Base-by-base conservation (phyloP, 495 filamentous ascomycete genomes). In the Xylaria venustula region DNA sequence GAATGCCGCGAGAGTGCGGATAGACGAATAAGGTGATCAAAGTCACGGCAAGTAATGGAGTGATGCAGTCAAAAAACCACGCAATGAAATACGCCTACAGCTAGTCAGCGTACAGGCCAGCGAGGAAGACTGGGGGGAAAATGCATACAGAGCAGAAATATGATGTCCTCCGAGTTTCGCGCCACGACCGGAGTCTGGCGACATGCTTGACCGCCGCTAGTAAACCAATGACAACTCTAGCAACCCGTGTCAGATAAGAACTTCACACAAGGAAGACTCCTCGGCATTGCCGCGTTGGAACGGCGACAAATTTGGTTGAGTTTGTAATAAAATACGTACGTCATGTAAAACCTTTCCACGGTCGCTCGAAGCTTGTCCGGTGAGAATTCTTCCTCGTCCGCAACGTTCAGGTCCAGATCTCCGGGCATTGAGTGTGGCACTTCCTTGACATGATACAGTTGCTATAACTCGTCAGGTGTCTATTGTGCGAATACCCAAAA, bases 361-460 rank as follows among this genome's bases (percentile, higher is more conserved):
- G 86, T 91, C 19, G 85, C 85, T 17, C 92, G 81, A 62, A 96
- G 73, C 68, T 95, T 95, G 71, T 95, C 92, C 0, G 92, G 92
- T 0, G 88, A 90, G 71, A 93, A 94, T 61, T 91, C 86, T 40
- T 95, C 91, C 59, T 92, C 86, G 36, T 92, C 88, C 0, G 89
- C 87, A 46, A 90, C 87, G 56, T 90, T 88, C 12, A 94, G 79
- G 73, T 96, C 92, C n/a, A 96, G 73, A 22, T 86, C 83, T 9
- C 75, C 75, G 3, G 77, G 75, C 0, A 73, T 71, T 22, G 71
- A 66, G 11, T 83, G 75, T 2, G 78, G 71, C 1, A 85, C 78
- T 15, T 88, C 87, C 72, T 91, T 92, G 64, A 93, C 87, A 77
- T 93, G 87, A 72, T 93, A 93, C 72, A 94, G 88, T 88, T 94